Base-by-base conservation (phyloP, 805 yeast species). In the Schizosaccharomyces cryophilus region DNA sequence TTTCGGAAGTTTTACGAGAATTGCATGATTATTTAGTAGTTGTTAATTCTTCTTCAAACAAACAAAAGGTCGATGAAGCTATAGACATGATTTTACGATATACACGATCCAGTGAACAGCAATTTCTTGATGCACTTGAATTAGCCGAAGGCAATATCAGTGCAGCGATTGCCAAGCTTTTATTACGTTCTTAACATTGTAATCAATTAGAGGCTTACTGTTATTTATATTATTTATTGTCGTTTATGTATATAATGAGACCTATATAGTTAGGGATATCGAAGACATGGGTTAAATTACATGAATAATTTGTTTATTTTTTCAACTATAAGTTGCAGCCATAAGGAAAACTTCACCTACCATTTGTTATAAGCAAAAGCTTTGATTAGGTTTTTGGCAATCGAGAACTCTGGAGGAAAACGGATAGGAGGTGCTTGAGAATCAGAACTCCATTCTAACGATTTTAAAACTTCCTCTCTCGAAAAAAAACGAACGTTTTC, bases 401-500 rank as follows among this genome's bases (percentile, higher is more conserved):
- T 56, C 7, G 60, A 35, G 2, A 21, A 15, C 7, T 21, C n/a
- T 5, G 60, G 60, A 17, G 60, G 60, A 11, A 56, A 21, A 29
- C 17, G n/a, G n/a, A 56, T 6, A 13, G 42, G 60, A 56, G 47
- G 21, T 30, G 30, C 21, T 19, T 19, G 26, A 29, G n/a, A 17
- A 15, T 24, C 6, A 3, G 47, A 38, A 21, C 4, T 24, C 60
- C 60, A 38, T 7, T 56, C 42, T 17, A 56, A 11, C 6, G 42
- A 26, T 9, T 35, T 19, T 6, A 26, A 71, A 26, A 87, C 74
- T 54, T 78, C 81, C 1, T 70, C 72, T 2, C 77, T 72, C 62
- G 82, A 80, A 65, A 88, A 83, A 96, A 96, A 89, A 66, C 80
- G 75, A 17, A 95, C 95, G 68, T 87, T 95, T 11, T 64, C 78